Percentiles rank a stretch among this genome's conserved stretches.
Evolutionary conservation across 208 protist genomes (phyloP).

Genomic region (Acanthamoeba sp.): DNA sequence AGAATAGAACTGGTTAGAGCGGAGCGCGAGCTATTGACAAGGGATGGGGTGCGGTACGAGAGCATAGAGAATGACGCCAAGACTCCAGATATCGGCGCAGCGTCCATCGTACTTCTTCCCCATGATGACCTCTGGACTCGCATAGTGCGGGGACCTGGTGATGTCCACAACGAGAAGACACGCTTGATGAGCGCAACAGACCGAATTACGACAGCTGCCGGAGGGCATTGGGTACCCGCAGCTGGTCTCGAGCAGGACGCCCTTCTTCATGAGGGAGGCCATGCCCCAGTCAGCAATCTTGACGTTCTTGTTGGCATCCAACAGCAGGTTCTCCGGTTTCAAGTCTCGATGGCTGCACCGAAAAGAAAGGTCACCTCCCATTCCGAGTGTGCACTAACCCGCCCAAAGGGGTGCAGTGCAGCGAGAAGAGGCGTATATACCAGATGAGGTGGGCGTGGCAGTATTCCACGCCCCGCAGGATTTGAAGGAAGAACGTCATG

Average conservation of each 20-base stretch:
- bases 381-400: not conserved
- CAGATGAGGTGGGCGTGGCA: slow-evolving; percentile 89
- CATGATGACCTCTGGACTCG: slow-evolving; percentile 88
- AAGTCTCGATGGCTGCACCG: slow-evolving; percentile 84
- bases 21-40: not conserved
- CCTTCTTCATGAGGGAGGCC: slow-evolving; percentile 84
- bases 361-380: no score
- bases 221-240: slow-evolving; percentile 75
- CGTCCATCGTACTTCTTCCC: slow-evolving; percentile 86
- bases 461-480: slow-evolving; percentile 90
- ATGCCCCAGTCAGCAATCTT: slow-evolving; percentile 88
- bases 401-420: not conserved
- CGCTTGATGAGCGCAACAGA: not conserved
- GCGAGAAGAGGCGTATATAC: slow-evolving; percentile 16
- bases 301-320: slow-evolving; percentile 83
- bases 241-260: slow-evolving; percentile 83
- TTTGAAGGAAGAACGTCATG: slow-evolving; percentile 89
- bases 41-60: slow-evolving; percentile 82
- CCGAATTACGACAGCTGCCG: not conserved
- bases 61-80: slow-evolving; percentile 90
- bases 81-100: slow-evolving; percentile 89
- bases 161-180: not conserved
- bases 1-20: not conserved
- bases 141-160: slow-evolving; percentile 88
- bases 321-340: slow-evolving; percentile 86